A percentile compares a stretch with the other conserved stretches of the same genome.
Conservation (phyloP, 768 basidiomycete species). For the Suillus tomentosus region DNA sequence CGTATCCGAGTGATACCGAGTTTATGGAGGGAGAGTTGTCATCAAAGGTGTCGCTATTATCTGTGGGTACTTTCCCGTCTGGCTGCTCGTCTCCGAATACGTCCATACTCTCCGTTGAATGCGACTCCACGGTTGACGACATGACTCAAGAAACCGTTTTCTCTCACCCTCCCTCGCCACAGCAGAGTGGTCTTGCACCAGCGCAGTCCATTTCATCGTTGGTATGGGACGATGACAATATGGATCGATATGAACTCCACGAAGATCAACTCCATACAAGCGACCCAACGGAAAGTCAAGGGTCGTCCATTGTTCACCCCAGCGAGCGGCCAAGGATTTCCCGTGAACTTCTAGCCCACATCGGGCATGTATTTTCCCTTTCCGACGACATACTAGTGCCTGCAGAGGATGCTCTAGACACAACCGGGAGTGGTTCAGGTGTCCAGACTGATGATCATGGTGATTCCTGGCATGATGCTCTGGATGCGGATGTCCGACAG, state of each 20-base stretch:
- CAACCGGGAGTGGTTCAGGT: not conserved
- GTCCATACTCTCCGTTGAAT: slow-evolving; percentile 24
- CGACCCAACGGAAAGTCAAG: not conserved
- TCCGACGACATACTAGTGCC: not conserved
- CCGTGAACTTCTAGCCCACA: slow-evolving; percentile 6
- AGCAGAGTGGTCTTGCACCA: not conserved
- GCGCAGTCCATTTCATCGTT: not conserved
- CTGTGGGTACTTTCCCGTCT: slow-evolving; percentile 17
- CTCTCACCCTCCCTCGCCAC: not conserved
- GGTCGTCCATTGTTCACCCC: not conserved
- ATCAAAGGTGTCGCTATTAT: slow-evolving; percentile 20
- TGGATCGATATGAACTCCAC: not conserved
- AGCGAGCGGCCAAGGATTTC: not conserved
- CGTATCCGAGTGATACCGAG: not conserved
- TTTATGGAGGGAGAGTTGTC: slow-evolving; percentile 17
- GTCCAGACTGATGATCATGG: not conserved
- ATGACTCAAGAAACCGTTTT: not conserved
- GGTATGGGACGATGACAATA: not conserved
- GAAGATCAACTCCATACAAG: not conserved
- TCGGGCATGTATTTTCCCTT: slow-evolving; percentile 8
- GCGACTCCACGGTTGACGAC: slow-evolving; percentile 9
- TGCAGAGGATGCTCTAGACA: slow-evolving; percentile 1
- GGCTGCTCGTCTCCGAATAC: slow-evolving; percentile 26
- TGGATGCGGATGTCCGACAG: slow-evolving; percentile 6
- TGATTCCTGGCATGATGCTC: slow-evolving; percentile 4